These are phyloP conservation scores for Xylaria acuta DNA, from an alignment of 495 filamentous ascomycete genomes.

Conservation along the genomic window DNA sequence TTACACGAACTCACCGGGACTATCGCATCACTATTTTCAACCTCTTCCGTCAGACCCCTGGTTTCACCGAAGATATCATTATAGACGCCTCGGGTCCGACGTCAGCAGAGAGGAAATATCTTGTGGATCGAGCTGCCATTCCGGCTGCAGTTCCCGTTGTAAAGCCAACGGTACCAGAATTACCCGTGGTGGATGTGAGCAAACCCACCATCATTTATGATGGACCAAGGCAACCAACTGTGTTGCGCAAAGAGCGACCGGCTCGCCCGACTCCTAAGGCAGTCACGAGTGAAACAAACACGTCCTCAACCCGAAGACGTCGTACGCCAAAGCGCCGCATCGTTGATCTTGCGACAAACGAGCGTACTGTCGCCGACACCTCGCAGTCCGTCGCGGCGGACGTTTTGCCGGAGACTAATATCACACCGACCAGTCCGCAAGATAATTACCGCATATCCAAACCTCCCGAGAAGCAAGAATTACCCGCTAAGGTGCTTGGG, in stretches of 20 bases:
- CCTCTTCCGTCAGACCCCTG: slow-evolving; percentile 89
- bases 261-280: slow-evolving; percentile 48
- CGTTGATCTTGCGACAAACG: slow-evolving; percentile 77
- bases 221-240: slow-evolving; percentile 50
- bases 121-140: slow-evolving; percentile 82
- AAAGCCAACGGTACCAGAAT: slow-evolving; percentile 64
- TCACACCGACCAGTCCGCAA: slow-evolving; percentile 31
- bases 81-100: slow-evolving; percentile 84
- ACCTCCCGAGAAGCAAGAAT: slow-evolving; percentile 41
- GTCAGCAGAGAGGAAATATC: slow-evolving; percentile 80
- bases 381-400: slow-evolving; percentile 27
- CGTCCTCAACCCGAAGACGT: slow-evolving; percentile 56
- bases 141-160: slow-evolving; percentile 77
- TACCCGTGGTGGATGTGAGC: slow-evolving; percentile 67
- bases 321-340: slow-evolving; percentile 74
- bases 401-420: not conserved
- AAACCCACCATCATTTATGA: slow-evolving; percentile 65
- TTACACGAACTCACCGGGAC: slow-evolving; percentile 81
- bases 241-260: slow-evolving; percentile 58
- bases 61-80: slow-evolving; percentile 86
- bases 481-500: slow-evolving; percentile 29
- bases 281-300: slow-evolving; percentile 58
- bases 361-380: slow-evolving; percentile 47
- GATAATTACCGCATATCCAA: slow-evolving; percentile 54
- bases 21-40: slow-evolving; percentile 95